A percentile compares a stretch with the other conserved stretches of the same genome.
phyloP scores from a whole-genome alignment of 352 stramenopile species.

The Globisporangium paroecandrum region DNA sequence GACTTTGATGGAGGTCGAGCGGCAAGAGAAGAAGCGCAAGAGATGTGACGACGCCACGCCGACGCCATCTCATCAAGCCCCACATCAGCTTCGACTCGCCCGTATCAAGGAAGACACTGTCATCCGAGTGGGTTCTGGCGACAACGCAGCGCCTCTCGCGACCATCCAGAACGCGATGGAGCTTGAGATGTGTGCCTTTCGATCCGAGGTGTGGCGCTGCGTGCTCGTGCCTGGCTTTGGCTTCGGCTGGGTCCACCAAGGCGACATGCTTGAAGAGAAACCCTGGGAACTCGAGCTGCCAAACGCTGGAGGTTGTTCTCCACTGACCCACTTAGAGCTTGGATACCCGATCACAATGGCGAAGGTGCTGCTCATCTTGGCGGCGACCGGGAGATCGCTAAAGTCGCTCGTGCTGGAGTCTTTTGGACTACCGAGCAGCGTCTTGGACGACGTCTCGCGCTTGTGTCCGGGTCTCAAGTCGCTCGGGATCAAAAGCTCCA shows the following conservation, averaged over 20 bases:
- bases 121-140: background rate
- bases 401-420: constrained; percentile 6
- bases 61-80: background rate
- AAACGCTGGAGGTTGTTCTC: background rate
- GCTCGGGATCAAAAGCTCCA: constrained; percentile 7
- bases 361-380: background rate
- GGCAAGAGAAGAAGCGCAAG: constrained; percentile 10
- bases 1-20: background rate
- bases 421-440: background rate
- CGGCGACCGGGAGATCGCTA: constrained; percentile 1
- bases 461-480: constrained; percentile 7
- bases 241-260: constrained; percentile 7
- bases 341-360: constrained; percentile 7
- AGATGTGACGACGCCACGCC: background rate
- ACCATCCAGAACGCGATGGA: background rate
- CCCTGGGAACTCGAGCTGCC: background rate
- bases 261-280: constrained; percentile 1
- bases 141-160: background rate
- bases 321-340: background rate
- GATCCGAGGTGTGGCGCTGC: background rate
- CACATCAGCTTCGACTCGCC: background rate
- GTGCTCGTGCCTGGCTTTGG: constrained; percentile 10
- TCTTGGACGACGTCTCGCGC: constrained; percentile 3
- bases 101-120: background rate
- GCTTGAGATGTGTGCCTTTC: constrained; percentile 6